Conservation (phyloP, 2,329 filamentous ascomycete species). For the Fonsecaea erecta region DNA sequence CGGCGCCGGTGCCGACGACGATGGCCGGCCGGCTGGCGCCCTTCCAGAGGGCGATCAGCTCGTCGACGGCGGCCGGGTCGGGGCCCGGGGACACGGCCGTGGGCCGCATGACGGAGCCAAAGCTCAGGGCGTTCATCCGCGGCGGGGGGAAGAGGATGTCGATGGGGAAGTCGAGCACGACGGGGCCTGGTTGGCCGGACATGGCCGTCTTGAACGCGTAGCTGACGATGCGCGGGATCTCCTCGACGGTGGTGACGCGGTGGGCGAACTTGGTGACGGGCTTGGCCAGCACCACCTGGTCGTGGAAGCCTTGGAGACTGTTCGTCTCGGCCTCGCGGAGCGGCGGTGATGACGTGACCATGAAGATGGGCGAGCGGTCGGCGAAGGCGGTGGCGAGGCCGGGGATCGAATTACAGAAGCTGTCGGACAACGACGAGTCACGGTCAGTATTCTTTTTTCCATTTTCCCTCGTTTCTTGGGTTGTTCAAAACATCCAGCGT, state of each 20-base stretch:
- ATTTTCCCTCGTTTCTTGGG: too few relatives aligned
- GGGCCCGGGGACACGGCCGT: conserved; percentile 45
- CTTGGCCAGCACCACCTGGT: conserved; percentile 52
- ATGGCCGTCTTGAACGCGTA: conserved; percentile 49
- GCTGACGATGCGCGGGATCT: conserved; percentile 52
- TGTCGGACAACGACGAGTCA: too few relatives aligned
- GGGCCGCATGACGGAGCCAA: conserved; percentile 48
- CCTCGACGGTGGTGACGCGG: conserved; percentile 50
- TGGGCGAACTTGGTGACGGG: conserved; percentile 55
- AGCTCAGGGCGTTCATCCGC: conserved; percentile 45
- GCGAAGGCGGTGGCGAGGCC: conserved; percentile 54
- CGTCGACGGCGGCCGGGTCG: conserved; percentile 44
- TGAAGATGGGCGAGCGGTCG: conserved; percentile 52
- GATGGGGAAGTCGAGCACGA: conserved; percentile 41
- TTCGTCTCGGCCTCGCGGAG: conserved; percentile 54
- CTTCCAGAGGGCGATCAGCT: conserved; percentile 42
- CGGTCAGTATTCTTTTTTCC: not conserved
- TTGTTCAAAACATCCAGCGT: too few relatives aligned
- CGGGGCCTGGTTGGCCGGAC: conserved; percentile 48
- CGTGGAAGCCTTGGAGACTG: conserved; percentile 53
- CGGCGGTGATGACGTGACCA: conserved; percentile 52
- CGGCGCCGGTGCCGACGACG: conserved; percentile 50
- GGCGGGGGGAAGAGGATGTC: conserved; percentile 52
- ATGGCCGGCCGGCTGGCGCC: conserved; percentile 48
- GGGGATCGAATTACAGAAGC: conserved; percentile 53